Conservation (phyloP, 805 yeast genomes). For the Cyberlindnera japonica region DNA sequence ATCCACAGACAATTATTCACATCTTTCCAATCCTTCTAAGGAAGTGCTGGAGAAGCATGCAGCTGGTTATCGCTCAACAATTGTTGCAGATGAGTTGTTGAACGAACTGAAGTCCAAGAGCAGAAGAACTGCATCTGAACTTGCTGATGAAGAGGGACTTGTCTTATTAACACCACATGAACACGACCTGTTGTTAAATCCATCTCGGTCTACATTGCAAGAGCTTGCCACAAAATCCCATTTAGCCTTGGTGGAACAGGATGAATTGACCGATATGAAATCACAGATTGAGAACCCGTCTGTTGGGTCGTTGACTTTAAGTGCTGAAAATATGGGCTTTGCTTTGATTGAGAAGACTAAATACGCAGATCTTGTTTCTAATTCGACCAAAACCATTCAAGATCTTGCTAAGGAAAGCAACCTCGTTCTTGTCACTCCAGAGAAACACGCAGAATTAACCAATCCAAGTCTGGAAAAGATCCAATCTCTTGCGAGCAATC, state of each 20-base stretch:
- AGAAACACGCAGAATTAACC: constrained; percentile 11
- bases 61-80: constrained; percentile 2
- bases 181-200: constrained; percentile 15
- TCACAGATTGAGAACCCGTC: constrained; percentile 12
- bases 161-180: constrained; percentile 19
- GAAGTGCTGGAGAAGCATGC: constrained; percentile 12
- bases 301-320: constrained; percentile 7
- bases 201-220: constrained; percentile 14
- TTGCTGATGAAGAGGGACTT: constrained; percentile 19
- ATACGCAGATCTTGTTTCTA: constrained; percentile 6
- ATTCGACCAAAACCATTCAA: constrained; percentile 24
- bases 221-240: constrained; percentile 10
- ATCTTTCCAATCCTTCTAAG: constrained; percentile 17
- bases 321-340: constrained; percentile 14
- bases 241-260: constrained; percentile 10
- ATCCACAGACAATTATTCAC: constrained; percentile 18
- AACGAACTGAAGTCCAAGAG: constrained; percentile 15
- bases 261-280: constrained; percentile 7
- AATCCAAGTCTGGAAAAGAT: constrained; percentile 17
- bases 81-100: constrained; percentile 8
- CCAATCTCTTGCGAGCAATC: constrained; percentile 5
- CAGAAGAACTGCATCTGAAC: constrained; percentile 17
- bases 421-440: constrained; percentile 12
- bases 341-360: constrained; percentile 17
- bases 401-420: constrained; percentile 28